Conservation (phyloP, 2,329 filamentous ascomycete species). For the Botryosphaeria agaves region DNA sequence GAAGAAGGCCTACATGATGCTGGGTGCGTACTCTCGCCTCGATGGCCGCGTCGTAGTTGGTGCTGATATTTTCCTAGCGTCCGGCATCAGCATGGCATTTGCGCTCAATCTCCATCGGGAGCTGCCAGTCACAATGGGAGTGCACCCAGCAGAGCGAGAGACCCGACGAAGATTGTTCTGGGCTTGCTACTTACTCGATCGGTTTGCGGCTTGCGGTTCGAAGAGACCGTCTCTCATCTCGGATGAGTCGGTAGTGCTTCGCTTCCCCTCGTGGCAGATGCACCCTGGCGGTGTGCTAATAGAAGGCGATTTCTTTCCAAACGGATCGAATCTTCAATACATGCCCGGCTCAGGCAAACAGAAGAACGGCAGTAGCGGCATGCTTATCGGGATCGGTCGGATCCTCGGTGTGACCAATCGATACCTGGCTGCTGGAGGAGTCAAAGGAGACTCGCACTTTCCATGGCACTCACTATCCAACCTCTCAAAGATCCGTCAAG, state of each 20-base stretch:
- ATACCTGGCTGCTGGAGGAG: slow-evolving; percentile 69
- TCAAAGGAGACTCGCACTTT: slow-evolving; percentile 80
- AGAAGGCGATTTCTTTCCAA: slow-evolving; percentile 69
- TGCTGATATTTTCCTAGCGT: slow-evolving; percentile 31
- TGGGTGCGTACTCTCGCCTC: slow-evolving; percentile 36
- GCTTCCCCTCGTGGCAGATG: slow-evolving; percentile 58
- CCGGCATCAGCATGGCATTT: slow-evolving; percentile 65
- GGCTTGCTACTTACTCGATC: slow-evolving; percentile 74
- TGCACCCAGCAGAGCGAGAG: slow-evolving; percentile 54
- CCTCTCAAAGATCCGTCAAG: slow-evolving; percentile 69
- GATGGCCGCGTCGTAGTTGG: not conserved
- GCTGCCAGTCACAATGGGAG: slow-evolving; percentile 41
- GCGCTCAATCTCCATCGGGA: slow-evolving; percentile 70
- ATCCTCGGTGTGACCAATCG: slow-evolving; percentile 70
- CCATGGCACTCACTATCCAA: slow-evolving; percentile 80
- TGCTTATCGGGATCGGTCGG: slow-evolving; percentile 71
- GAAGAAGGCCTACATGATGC: slow-evolving; percentile 74
- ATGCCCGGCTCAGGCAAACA: slow-evolving; percentile 51
- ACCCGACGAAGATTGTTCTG: slow-evolving; percentile 68
- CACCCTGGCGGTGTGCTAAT: slow-evolving; percentile 42
- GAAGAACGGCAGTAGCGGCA: slow-evolving; percentile 56
- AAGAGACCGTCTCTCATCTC: slow-evolving; percentile 65
- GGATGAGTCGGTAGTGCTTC: slow-evolving; percentile 58
- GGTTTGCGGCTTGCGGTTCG: slow-evolving; percentile 68
- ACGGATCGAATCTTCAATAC: slow-evolving; percentile 60